Base-by-base conservation (phyloP, 116 monocot species). In the Trichopus zeylanicus region DNA sequence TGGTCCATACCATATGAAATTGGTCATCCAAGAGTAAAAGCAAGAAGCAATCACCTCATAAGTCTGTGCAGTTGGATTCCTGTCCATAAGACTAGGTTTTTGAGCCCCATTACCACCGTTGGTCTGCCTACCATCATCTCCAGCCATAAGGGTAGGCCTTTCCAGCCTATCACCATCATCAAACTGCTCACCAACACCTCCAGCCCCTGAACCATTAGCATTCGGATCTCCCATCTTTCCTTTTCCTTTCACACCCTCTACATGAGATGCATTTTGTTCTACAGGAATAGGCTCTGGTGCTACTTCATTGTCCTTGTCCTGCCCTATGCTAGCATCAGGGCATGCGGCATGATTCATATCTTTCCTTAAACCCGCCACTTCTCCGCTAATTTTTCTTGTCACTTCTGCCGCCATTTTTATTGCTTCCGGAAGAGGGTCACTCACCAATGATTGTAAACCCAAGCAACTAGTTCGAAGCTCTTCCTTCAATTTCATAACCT, bases 371-470 rank as follows among this genome's bases (percentile, higher is more conserved):
- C 39, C 57, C 23, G n/a, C 37, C 25, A 19, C 10, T 46, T 26
- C 26, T 5, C 22, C 42, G 9, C 20, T 3, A 31, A 28, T 64
- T 46, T 32, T 56, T 18, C 2, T 28, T 26, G 73, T 53, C 18
- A 87, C 47, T 37, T 66, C 72, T 65, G 39, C 65, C 58, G 84
- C 87, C 4, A 26, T 29, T 21, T 30, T 31, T 34, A 75, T 47
- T 48, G 78, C 87, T 57, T 70, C 63, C 16, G 73, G 73, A 39
- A 92, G 78, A 46, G 86, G 91, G 16, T 92, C 86, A 48, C 64
- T 57, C 30, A 81, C 73, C 22, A 34, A 68, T 42, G 13, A 69
- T 22, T 70, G 69, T 13, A 86, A 68, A 51, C 69, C 73, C 3
- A 52, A 51, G 26, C 35, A 66, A 29, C 91, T 78, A 27, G 68